Conservation (phyloP, 2,329 filamentous ascomycete genomes). For the Coniochaeta prunicola region DNA sequence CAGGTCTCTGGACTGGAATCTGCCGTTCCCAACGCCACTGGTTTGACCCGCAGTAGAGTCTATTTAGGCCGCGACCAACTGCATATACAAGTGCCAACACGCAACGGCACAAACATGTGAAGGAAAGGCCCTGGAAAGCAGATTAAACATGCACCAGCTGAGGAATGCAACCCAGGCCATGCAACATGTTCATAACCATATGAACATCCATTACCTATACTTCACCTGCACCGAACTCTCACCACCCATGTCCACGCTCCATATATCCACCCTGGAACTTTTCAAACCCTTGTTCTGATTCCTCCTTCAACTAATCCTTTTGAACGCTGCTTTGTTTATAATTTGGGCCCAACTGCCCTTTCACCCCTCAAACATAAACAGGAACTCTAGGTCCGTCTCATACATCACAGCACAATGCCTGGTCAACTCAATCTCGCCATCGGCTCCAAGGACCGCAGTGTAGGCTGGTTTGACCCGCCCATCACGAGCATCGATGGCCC, state of each 20-base stretch:
- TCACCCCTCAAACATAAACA: too few relatives aligned
- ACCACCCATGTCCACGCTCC: not conserved
- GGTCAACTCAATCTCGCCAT: not conserved
- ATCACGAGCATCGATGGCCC: slow-evolving; percentile 2
- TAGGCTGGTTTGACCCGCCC: slow-evolving; percentile 8
- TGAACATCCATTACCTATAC: too few relatives aligned
- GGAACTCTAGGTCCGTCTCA: too few relatives aligned
- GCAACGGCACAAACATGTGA: not conserved
- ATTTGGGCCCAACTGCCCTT: too few relatives aligned
- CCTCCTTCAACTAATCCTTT: too few relatives aligned
- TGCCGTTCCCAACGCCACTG: not conserved
- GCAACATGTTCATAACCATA: not conserved
- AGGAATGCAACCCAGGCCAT: not conserved
- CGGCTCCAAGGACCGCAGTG: slow-evolving; percentile 6
- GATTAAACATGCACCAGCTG: not conserved
- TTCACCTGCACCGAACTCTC: not conserved
- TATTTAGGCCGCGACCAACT: not conserved
- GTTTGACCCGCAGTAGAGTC: not conserved
- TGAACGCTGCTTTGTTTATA: too few relatives aligned
- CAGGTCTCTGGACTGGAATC: not conserved
- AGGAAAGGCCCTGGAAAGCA: not conserved
- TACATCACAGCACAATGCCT: not conserved
- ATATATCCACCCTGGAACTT: not conserved
- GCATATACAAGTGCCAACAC: not conserved
- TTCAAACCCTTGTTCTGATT: not conserved